A percentile compares a stretch with the other conserved stretches of the same genome.
Conservation (phyloP, 2,329 filamentous ascomycete genomes). For the Penicillium hesseltinei region DNA sequence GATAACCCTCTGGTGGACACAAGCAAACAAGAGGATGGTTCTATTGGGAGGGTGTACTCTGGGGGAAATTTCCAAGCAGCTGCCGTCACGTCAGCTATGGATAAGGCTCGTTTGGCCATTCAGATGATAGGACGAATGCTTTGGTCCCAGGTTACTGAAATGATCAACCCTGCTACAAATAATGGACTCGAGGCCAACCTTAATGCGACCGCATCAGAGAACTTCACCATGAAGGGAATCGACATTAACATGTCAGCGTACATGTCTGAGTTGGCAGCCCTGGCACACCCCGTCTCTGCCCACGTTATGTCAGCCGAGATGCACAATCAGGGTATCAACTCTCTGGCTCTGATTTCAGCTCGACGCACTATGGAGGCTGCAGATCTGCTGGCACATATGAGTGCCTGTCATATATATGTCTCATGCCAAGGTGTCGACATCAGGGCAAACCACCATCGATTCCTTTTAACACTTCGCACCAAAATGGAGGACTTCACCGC, state of each 20-base stretch:
- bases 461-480: slow-evolving; percentile 8
- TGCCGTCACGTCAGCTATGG: slow-evolving; percentile 62
- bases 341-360: slow-evolving; percentile 59
- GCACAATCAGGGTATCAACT: slow-evolving; percentile 66
- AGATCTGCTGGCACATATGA: slow-evolving; percentile 57
- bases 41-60: slow-evolving; percentile 50
- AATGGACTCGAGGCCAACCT: slow-evolving; percentile 64
- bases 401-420: slow-evolving; percentile 54
- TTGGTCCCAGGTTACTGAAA: slow-evolving; percentile 61
- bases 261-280: slow-evolving; percentile 60
- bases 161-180: slow-evolving; percentile 61
- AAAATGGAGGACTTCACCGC: slow-evolving; percentile 9
- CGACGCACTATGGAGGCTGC: slow-evolving; percentile 57
- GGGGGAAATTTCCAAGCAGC: slow-evolving; percentile 69
- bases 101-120: slow-evolving; percentile 54
- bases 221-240: slow-evolving; percentile 62
- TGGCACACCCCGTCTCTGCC: slow-evolving; percentile 60
- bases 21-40: slow-evolving; percentile 5
- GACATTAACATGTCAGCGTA: slow-evolving; percentile 66
- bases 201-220: slow-evolving; percentile 54
- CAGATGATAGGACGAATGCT: slow-evolving; percentile 62
- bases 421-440: slow-evolving; percentile 60
- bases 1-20: slow-evolving; percentile 64
- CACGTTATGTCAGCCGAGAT: slow-evolving; percentile 67
- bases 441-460: slow-evolving; percentile 32